Evolutionary conservation across 2,329 filamentous ascomycete genomes (phyloP), one percentile per base, ranked within the genome.

Genomic region (Phialemoniopsis sp.): DNA sequence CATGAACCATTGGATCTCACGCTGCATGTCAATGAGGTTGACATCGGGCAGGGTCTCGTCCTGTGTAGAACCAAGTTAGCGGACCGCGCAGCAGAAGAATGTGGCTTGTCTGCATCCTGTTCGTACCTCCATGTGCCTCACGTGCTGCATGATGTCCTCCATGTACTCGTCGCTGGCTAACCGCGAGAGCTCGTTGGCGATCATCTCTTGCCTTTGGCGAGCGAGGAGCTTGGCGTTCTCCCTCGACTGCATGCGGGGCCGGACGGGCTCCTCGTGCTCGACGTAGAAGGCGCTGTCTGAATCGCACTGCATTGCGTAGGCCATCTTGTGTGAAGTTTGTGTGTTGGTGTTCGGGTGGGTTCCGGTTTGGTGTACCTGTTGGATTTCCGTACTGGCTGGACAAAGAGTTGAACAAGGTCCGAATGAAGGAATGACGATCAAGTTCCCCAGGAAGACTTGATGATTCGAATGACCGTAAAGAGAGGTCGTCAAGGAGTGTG

Each of bases 1-100:
- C 93, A 98, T 98, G 68, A 94, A 97, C 93, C 93, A 98, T 62
- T 97, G 89, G 47, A 98, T 97, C 75, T 98, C 93, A 50, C 90
- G 89, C 67, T 98, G 93, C 66, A 97, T 96, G 63, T 98, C 93
- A 62, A 98, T 98, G 29, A 94, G 89, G 63, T 91, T 91, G 61
- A 95, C 91, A 64, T 98, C 93, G 39, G 93, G 88, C 49, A 97
- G 73, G 19, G 93, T 97, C 66, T 94, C 86, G 56, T 84, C 78
- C 77, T 79, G 38, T 36, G n/a, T n/a, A n/a, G n/a, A n/a, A n/a
- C 15, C 2, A 10, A 26, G 21, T 26, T 26, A 26, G n/a, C n/a
- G n/a, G n/a, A n/a, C n/a, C n/a, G n/a, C n/a, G n/a, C n/a, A n/a
- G n/a, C n/a, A n/a, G n/a, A n/a, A n/a, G n/a, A n/a, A n/a, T n/a